These are phyloP conservation scores for Leucosporidium yakuticum DNA, from an alignment of 768 basidiomycete genomes.

Conservation along the genomic window DNA sequence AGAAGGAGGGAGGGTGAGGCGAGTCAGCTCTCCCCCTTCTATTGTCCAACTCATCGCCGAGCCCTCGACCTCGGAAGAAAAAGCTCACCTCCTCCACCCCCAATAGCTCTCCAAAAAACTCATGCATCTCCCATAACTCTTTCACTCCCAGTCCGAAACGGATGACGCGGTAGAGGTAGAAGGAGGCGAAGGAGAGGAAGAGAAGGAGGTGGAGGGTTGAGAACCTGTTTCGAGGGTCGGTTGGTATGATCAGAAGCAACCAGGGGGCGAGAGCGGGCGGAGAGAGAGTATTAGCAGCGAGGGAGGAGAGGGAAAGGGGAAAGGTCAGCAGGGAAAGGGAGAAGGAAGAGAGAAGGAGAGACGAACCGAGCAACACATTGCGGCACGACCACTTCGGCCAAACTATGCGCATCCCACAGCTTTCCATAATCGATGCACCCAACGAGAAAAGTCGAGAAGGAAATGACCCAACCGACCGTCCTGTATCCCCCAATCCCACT, in stretches of 20 bases:
- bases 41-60: too few species aligned
- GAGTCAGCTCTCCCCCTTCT: too few species aligned
- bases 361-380: conserved; percentile 76
- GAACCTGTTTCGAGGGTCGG: conserved; percentile 46
- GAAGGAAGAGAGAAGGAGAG: not conserved
- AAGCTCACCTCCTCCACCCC: conserved; percentile 81
- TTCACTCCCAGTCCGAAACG: conserved; percentile 67
- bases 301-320: too few species aligned
- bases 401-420: conserved; percentile 60
- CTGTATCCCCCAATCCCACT: conserved; percentile 48
- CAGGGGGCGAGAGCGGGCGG: too few species aligned
- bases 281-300: too few species aligned
- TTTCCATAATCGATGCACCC: conserved; percentile 90
- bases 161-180: conserved; percentile 82
- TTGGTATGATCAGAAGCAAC: too few species aligned
- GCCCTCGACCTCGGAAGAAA: too few species aligned
- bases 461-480: conserved; percentile 94
- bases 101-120: conserved; percentile 89
- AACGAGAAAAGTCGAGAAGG: conserved; percentile 92
- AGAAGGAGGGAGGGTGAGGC: not conserved
- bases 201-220: conserved; percentile 58
- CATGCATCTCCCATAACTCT: conserved; percentile 86
- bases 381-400: conserved; percentile 74
- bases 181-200: conserved; percentile 74
- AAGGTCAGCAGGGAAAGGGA: conserved; percentile 55